A percentile compares a stretch with the other conserved stretches of the same genome.
Evolutionary conservation across 768 basidiomycete genomes (phyloP).

Genomic region (Holtermannia corniformis): DNA sequence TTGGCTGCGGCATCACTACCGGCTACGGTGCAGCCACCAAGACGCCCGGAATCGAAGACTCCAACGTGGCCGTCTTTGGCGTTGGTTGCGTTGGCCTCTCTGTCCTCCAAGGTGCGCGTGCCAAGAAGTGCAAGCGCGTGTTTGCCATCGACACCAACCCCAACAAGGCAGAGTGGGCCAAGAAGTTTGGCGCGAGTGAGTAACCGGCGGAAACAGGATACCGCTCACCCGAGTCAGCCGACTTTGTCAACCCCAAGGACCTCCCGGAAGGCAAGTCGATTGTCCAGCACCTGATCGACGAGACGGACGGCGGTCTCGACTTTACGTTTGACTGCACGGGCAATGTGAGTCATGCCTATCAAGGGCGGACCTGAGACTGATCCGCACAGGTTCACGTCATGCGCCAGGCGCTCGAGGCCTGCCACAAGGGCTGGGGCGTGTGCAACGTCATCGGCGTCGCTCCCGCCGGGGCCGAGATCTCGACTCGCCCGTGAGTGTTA

Average conservation of each 20-base stretch:
- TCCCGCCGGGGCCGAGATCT: slow-evolving; percentile 89
- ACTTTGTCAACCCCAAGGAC: slow-evolving; percentile 76
- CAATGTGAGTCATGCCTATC: slow-evolving; percentile 48
- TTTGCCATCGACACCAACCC: slow-evolving; percentile 89
- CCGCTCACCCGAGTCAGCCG: slow-evolving; percentile 42
- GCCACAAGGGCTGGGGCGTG: slow-evolving; percentile 99
- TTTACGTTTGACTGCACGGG: slow-evolving; percentile 97
- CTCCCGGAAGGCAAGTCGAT: slow-evolving; percentile 72
- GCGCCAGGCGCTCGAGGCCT: slow-evolving; percentile 93
- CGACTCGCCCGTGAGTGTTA: slow-evolving; percentile 72
- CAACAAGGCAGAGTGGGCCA: slow-evolving; percentile 74
- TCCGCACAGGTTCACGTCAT: slow-evolving; percentile 69
- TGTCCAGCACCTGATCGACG: slow-evolving; percentile 78
- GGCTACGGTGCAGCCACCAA: slow-evolving; percentile 94
- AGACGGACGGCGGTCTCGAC: slow-evolving; percentile 94
- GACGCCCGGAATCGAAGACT: slow-evolving; percentile 70
- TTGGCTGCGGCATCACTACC: slow-evolving; percentile 91
- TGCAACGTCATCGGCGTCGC: slow-evolving; percentile 94
- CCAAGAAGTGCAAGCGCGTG: slow-evolving; percentile 73
- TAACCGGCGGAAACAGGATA: neutral
- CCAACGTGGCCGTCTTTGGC: slow-evolving; percentile 88
- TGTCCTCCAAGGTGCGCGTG: slow-evolving; percentile 66
- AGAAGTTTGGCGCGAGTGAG: slow-evolving; percentile 74
- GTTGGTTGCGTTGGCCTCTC: slow-evolving; percentile 92
- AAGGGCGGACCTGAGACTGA: neutral